Conservation (phyloP, 257 asterid species). For the Voacanga thouarsii region DNA sequence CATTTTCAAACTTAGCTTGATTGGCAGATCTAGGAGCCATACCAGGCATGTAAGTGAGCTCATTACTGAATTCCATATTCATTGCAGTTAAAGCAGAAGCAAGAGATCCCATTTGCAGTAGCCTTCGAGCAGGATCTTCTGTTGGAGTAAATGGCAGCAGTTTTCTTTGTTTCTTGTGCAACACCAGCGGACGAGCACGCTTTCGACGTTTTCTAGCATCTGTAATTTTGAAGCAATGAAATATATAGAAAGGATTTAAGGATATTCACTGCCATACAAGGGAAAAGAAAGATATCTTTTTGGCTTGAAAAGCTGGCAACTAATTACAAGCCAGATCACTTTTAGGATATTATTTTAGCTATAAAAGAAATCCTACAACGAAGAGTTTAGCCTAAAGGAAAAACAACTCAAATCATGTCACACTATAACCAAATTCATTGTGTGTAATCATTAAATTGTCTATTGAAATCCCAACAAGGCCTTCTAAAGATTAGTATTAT, state of each 20-base stretch:
- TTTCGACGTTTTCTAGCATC: constrained; percentile 64
- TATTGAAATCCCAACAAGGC: too few species aligned
- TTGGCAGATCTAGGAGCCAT: constrained; percentile 80
- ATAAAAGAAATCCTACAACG: too few species aligned
- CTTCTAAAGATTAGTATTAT: too few species aligned
- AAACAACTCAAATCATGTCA: background rate
- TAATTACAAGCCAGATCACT: too few species aligned
- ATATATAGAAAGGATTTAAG: background rate
- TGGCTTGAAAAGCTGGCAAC: too few species aligned
- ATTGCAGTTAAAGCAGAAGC: constrained; percentile 67
- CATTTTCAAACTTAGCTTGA: constrained; percentile 59
- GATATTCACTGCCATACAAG: background rate
- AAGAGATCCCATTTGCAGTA: constrained; percentile 67
- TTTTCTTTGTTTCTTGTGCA: constrained; percentile 73
- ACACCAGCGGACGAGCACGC: constrained; percentile 48
- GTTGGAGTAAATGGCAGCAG: constrained; percentile 60
- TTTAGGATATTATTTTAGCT: too few species aligned
- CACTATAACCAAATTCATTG: too few species aligned
- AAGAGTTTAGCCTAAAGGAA: background rate
- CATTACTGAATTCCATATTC: constrained; percentile 64
- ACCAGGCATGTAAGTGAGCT: constrained; percentile 59
- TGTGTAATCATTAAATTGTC: too few species aligned
- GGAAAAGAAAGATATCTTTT: too few species aligned
- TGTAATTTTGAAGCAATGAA: constrained; percentile 21
- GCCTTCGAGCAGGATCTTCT: constrained; percentile 45